Percentiles rank a stretch among this genome's conserved stretches.
Conservation (phyloP, 2,329 filamentous ascomycete genomes). For the Ceratocystis alfenasii region DNA sequence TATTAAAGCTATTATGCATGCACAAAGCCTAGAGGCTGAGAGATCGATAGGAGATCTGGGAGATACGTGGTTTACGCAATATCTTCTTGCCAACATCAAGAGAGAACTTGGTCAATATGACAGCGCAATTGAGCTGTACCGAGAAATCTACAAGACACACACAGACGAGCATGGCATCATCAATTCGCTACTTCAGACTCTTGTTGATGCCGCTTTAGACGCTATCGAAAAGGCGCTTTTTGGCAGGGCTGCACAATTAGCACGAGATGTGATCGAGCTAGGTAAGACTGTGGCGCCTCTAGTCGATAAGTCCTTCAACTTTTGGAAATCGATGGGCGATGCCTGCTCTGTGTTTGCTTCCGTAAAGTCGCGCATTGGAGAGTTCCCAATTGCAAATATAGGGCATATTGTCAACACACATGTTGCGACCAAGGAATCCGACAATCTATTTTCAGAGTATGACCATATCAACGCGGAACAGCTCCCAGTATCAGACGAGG, state of each 20-base stretch:
- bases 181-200: slow-evolving; percentile 76
- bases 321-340: slow-evolving; percentile 89
- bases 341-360: slow-evolving; percentile 74
- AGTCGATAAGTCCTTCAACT: slow-evolving; percentile 67
- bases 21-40: slow-evolving; percentile 56
- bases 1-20: slow-evolving; percentile 78
- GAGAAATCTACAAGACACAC: slow-evolving; percentile 54
- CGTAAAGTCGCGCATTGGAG: slow-evolving; percentile 51
- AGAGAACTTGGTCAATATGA: slow-evolving; percentile 85
- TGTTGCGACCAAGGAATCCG: slow-evolving; percentile 40
- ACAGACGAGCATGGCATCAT: slow-evolving; percentile 73
- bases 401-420: slow-evolving; percentile 43
- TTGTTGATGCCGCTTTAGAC: slow-evolving; percentile 68
- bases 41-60: slow-evolving; percentile 38
- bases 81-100: slow-evolving; percentile 92
- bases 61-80: slow-evolving; percentile 88
- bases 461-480: slow-evolving; percentile 49
- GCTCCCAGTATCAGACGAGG: slow-evolving; percentile 25
- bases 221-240: slow-evolving; percentile 74
- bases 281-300: slow-evolving; percentile 49
- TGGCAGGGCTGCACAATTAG: slow-evolving; percentile 65
- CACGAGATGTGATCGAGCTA: slow-evolving; percentile 55
- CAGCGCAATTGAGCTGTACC: slow-evolving; percentile 66
- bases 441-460: slow-evolving; percentile 44
- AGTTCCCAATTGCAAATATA: slow-evolving; percentile 51